Evolutionary conservation across 768 basidiomycete genomes (phyloP).

Genomic region (Suillus fuscotomentosus): DNA sequence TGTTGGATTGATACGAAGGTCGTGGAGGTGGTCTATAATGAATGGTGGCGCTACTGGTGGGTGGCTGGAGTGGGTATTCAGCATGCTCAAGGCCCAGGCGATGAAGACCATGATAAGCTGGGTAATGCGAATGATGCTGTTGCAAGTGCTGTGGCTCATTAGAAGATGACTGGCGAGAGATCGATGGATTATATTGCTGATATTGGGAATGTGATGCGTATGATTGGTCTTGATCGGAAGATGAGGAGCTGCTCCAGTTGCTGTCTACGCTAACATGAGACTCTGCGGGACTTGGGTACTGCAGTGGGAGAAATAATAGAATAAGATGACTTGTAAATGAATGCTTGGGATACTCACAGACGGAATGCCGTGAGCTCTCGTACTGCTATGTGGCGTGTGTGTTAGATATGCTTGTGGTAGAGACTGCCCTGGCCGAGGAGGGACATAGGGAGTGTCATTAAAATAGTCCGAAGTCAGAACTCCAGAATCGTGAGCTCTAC

Average conservation of each 20-base stretch:
- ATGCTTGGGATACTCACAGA: conserved; percentile 11
- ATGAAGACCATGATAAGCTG: conserved; percentile 21
- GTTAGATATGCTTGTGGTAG: conserved; percentile 16
- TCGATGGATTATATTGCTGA: conserved; percentile 10
- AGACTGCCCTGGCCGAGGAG: conserved; percentile 22
- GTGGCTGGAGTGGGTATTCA: conserved; percentile 15
- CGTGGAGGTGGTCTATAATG: conserved; percentile 19
- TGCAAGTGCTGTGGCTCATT: conserved; percentile 8
- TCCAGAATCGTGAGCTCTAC: conserved; percentile 13
- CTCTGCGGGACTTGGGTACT: conserved; percentile 24
- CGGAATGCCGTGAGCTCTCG: conserved; percentile 13
- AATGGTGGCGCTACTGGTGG: conserved; percentile 4
- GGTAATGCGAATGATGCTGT: conserved; percentile 15
- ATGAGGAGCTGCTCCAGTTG: conserved; percentile 26
- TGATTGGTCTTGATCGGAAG: conserved; percentile 15
- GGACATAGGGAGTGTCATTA: conserved; percentile 30
- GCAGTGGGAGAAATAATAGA: conserved; percentile 11
- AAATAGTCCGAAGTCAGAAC: conserved; percentile 19
- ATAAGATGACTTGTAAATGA: not conserved
- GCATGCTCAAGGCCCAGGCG: conserved; percentile 22
- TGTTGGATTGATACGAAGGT: conserved; percentile 7
- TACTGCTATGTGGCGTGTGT: conserved; percentile 10
- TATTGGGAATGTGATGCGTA: conserved; percentile 9
- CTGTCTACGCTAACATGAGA: conserved; percentile 23
- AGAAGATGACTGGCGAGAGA: conserved; percentile 1